phyloP scores from a whole-genome alignment of 768 basidiomycete genomes.

The Rhizopogon sp. region DNA sequence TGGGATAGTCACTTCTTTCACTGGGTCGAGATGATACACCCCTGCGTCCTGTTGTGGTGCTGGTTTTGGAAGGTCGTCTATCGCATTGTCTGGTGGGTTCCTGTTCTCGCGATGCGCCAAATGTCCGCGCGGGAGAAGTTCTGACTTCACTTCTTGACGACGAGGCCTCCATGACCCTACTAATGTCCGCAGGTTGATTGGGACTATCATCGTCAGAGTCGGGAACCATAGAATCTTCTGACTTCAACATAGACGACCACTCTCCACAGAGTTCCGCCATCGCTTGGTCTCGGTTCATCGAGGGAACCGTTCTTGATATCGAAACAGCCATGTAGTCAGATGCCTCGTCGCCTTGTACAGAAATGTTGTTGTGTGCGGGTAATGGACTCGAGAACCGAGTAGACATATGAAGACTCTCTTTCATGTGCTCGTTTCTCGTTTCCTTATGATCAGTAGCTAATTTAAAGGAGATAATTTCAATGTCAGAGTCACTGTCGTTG shows the following conservation, averaged over 20 bases:
- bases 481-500: slow-evolving; percentile 8
- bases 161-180: background rate
- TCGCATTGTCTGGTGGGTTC: background rate
- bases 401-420: background rate
- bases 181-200: background rate
- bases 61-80: background rate
- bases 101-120: background rate
- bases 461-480: slow-evolving; percentile 7
- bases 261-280: background rate
- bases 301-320: background rate
- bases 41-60: background rate
- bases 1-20: background rate
- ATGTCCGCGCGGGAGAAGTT: background rate
- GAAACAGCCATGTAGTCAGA: background rate
- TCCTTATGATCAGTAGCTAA: background rate
- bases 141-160: background rate
- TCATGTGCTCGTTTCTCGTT: background rate
- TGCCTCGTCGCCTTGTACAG: background rate
- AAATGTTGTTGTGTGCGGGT: background rate
- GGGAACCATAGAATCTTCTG: background rate
- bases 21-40: background rate
- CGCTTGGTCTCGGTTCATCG: background rate
- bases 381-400: background rate
- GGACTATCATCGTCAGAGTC: background rate
- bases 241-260: background rate